Percentiles rank a stretch among this genome's conserved stretches.
These are phyloP conservation scores for Hypomyces rosellus DNA, from an alignment of 2,329 filamentous ascomycete species.

Conservation along the genomic window DNA sequence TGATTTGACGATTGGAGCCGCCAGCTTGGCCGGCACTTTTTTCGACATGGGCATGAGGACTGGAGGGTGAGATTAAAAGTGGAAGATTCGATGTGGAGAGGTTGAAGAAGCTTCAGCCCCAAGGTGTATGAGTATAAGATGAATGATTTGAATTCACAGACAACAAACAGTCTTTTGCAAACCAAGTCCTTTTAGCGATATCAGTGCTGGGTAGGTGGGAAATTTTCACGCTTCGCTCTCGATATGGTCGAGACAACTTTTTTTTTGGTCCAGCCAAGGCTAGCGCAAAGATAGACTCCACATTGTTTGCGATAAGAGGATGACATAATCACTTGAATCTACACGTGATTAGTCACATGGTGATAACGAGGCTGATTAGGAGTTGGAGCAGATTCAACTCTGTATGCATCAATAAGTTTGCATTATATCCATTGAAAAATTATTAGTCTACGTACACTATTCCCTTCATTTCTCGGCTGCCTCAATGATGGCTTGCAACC, in stretches of 20 bases:
- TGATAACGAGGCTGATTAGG: no score
- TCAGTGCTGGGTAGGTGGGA: conserved; percentile 21
- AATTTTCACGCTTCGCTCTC: conserved; percentile 28
- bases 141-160: background rate
- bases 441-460: no score
- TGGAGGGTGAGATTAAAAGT: background rate
- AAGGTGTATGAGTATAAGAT: background rate
- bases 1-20: conserved; percentile 47
- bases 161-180: background rate
- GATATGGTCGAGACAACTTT: conserved; percentile 26
- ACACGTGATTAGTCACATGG: conserved; percentile 17
- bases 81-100: background rate
- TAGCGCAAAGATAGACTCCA: conserved; percentile 10
- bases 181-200: conserved; percentile 13
- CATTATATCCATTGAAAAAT: no score
- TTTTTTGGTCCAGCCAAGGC: conserved; percentile 20
- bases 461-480: no score
- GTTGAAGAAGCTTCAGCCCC: background rate
- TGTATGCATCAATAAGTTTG: background rate
- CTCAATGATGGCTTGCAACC: no score
- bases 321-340: conserved; percentile 17
- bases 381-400: no score
- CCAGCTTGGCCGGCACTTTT: conserved; percentile 53
- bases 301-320: conserved; percentile 9
- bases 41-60: conserved; percentile 43